Base-by-base conservation (phyloP, 306 rosid species). In the Cucurbita argyrosperma region DNA sequence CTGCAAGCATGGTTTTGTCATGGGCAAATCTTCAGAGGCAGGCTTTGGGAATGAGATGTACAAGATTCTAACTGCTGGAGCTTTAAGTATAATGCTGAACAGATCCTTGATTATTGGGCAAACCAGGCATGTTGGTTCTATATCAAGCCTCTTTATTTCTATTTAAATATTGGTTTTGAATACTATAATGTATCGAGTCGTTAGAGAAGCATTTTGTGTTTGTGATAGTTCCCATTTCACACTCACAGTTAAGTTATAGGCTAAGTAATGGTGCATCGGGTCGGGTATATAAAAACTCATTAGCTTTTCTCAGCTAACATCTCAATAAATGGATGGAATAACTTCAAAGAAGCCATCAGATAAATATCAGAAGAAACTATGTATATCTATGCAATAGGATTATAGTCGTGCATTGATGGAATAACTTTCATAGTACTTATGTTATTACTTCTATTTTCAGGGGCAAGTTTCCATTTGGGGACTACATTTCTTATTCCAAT, bases 121-220 rank as follows among this genome's bases (percentile, higher is more conserved):
- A 89, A 94, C 98, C 97, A 94, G 97, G 98, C 97, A 94, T 88
- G 89, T 94, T 90, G 92, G 96, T 94, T 83, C 87, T 88, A 82
- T 85, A 94, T 83, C 90, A 89, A 87, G 92, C 95, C 97, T 86
- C 87, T 86, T 86, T 82, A 42, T 86, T 86, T 77, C 79, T 76
- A 45, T 74, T 81, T 71, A 60, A 75, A 49, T 81, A 71, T 23
- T 53, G 46, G 37, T 79, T 72, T 50, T 72, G 45, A 63, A 37
- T 51, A 38, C 18, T 21, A 49, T 60, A 46, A 10, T 50, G 58
- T 38, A 13, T 75, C 13, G 74, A 14, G 45, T 5, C 5, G 26
- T 50, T 30, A 26, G 59, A 26, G 59, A 50, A 50, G 16, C 13
- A 50, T 13, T 5, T 7, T 30, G 15, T 50, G 26, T 16, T 46